Evolutionary conservation across 768 basidiomycete species (phyloP).

Genomic region (Podaxis sp.): DNA sequence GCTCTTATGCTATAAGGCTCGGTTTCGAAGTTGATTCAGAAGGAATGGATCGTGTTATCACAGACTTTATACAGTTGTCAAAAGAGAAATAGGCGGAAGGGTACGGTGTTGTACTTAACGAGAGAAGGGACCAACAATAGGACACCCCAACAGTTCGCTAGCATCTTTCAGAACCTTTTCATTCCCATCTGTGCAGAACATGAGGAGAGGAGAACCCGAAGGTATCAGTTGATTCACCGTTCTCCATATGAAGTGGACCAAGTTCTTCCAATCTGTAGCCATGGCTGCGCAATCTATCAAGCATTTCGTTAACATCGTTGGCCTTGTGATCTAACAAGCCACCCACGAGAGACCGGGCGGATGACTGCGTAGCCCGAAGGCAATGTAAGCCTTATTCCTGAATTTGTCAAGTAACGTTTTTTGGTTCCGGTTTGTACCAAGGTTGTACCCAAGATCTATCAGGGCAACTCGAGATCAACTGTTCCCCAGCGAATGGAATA

Average conservation of each 20-base stretch:
- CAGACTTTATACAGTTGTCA: conserved; percentile 4
- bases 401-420: conserved; percentile 24
- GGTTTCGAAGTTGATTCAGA: conserved; percentile 44
- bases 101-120: neutral
- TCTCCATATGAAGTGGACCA: neutral
- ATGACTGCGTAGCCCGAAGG: conserved; percentile 35
- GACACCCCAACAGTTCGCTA: neutral
- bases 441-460: conserved; percentile 36
- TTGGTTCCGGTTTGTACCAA: conserved; percentile 46
- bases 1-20: conserved; percentile 39
- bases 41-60: conserved; percentile 34
- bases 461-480: no score
- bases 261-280: neutral
- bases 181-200: neutral
- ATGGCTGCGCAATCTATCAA: neutral
- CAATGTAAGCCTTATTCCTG: conserved; percentile 32
- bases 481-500: no score
- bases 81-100: neutral
- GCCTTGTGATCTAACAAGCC: no score
- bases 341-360: conserved; percentile 38
- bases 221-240: neutral
- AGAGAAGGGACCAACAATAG: neutral
- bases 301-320: no score
- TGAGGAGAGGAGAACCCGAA: neutral
- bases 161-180: neutral